A percentile compares a stretch with the other conserved stretches of the same genome.
Evolutionary conservation across 176 grass and related monocot species (phyloP).

Genomic region (Raddia distichophylla): DNA sequence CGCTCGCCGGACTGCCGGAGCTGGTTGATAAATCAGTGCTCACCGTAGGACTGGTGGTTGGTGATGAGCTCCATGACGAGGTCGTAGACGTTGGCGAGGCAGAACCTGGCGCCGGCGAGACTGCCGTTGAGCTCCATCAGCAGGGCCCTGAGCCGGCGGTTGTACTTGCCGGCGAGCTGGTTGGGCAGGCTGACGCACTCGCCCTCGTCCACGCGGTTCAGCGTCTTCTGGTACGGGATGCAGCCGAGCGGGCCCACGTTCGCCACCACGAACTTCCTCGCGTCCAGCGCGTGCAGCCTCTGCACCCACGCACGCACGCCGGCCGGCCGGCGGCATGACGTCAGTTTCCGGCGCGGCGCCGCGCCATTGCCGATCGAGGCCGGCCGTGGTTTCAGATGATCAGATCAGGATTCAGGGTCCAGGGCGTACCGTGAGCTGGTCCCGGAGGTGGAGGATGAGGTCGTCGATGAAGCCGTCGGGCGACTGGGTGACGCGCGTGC

Average conservation of each 20-base stretch:
- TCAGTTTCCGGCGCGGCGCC: not conserved
- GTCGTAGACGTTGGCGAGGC: slow-evolving; percentile 92
- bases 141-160: slow-evolving; percentile 54
- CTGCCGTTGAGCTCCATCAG: slow-evolving; percentile 62
- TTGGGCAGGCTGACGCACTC: slow-evolving; percentile 91
- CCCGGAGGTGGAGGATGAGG: slow-evolving; percentile 67
- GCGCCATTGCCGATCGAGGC: not conserved
- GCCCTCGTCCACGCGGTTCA: slow-evolving; percentile 50
- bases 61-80: slow-evolving; percentile 72
- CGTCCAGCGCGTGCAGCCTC: slow-evolving; percentile 75
- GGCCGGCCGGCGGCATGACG: no score
- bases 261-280: slow-evolving; percentile 80
- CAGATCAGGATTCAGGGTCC: no score
- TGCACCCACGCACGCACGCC: slow-evolving; percentile 16
- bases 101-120: slow-evolving; percentile 69
- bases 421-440: slow-evolving; percentile 62
- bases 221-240: slow-evolving; percentile 97
- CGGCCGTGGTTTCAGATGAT: no score
- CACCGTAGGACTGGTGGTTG: slow-evolving; percentile 65
- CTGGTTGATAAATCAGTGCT: not conserved
- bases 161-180: slow-evolving; percentile 74
- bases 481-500: slow-evolving; percentile 55
- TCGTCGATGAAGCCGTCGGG: slow-evolving; percentile 70
- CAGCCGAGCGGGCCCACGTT: slow-evolving; percentile 94
- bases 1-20: no score